phyloP scores from a whole-genome alignment of 2,329 filamentous ascomycete species.

The Colletotrichum incanum region DNA sequence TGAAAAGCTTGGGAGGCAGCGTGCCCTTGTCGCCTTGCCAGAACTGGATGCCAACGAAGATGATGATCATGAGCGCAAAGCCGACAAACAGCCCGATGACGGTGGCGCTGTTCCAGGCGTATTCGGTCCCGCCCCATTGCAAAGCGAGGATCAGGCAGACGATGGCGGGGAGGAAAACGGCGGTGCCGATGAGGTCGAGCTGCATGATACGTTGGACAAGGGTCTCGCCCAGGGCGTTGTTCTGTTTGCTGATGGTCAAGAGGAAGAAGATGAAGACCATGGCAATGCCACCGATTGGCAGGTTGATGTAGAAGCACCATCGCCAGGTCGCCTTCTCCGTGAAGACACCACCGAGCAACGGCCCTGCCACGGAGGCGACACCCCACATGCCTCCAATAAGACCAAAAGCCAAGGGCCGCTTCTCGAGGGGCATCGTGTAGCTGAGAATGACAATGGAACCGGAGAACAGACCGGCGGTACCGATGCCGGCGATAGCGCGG shows the following conservation, averaged over 20 bases:
- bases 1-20: slow-evolving; percentile 65
- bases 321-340: slow-evolving; percentile 66
- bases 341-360: slow-evolving; percentile 66
- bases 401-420: slow-evolving; percentile 69
- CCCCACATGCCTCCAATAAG: slow-evolving; percentile 71
- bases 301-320: slow-evolving; percentile 66
- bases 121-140: slow-evolving; percentile 69
- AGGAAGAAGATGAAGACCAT: slow-evolving; percentile 63
- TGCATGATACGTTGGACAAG: slow-evolving; percentile 58
- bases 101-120: slow-evolving; percentile 64
- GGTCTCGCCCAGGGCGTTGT: slow-evolving; percentile 52
- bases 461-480: slow-evolving; percentile 66
- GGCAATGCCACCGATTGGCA: slow-evolving; percentile 64
- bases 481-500: slow-evolving; percentile 66
- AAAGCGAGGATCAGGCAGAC: slow-evolving; percentile 69
- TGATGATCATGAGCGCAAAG: slow-evolving; percentile 59
- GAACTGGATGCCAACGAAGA: slow-evolving; percentile 65
- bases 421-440: slow-evolving; percentile 66
- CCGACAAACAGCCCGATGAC: slow-evolving; percentile 68
- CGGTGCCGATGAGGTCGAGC: slow-evolving; percentile 70
- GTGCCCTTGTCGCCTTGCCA: slow-evolving; percentile 64
- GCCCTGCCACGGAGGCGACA: slow-evolving; percentile 67
- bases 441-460: slow-evolving; percentile 65
- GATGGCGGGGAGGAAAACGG: slow-evolving; percentile 67
- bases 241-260: slow-evolving; percentile 54